Percentiles rank a stretch among this genome's conserved stretches.
These are phyloP conservation scores for Protea cynaroides DNA, from an alignment of 164 flowering plant species.

Conservation along the genomic window DNA sequence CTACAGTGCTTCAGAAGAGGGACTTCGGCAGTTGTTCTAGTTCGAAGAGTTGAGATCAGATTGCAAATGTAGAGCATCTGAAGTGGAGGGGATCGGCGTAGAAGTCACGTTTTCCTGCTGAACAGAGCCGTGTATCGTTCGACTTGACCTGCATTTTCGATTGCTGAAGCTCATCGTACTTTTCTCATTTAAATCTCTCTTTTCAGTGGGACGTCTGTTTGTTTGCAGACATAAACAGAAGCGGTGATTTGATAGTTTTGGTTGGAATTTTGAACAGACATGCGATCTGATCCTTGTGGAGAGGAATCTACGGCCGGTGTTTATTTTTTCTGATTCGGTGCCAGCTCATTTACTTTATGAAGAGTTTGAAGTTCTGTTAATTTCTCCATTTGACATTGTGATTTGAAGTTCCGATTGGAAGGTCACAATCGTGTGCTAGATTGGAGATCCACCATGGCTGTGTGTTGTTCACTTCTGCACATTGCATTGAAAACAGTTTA, in stretches of 20 bases:
- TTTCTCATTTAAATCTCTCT: too few relatives aligned
- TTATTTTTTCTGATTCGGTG: not conserved
- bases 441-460: not conserved
- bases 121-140: not conserved
- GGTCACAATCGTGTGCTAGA: not conserved
- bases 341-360: not conserved
- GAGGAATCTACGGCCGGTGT: not conserved
- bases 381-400: slow-evolving; percentile 13
- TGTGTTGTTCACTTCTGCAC: slow-evolving; percentile 13
- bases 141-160: too few relatives aligned
- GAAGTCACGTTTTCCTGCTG: not conserved
- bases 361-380: not conserved
- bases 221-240: not conserved
- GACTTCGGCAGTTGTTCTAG: too few relatives aligned
- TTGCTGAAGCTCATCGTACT: too few relatives aligned
- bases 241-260: slow-evolving; percentile 11
- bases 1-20: too few relatives aligned
- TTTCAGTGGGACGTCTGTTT: too few relatives aligned
- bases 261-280: not conserved
- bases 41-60: too few relatives aligned
- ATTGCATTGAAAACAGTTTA: slow-evolving; percentile 9
- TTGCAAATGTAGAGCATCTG: too few relatives aligned
- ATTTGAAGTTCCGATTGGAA: slow-evolving; percentile 16
- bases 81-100: too few relatives aligned
- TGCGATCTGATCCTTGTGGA: not conserved